Base-by-base conservation (phyloP, 192 early-diverging fungal genomes). In the Chytriomyces confervae region DNA sequence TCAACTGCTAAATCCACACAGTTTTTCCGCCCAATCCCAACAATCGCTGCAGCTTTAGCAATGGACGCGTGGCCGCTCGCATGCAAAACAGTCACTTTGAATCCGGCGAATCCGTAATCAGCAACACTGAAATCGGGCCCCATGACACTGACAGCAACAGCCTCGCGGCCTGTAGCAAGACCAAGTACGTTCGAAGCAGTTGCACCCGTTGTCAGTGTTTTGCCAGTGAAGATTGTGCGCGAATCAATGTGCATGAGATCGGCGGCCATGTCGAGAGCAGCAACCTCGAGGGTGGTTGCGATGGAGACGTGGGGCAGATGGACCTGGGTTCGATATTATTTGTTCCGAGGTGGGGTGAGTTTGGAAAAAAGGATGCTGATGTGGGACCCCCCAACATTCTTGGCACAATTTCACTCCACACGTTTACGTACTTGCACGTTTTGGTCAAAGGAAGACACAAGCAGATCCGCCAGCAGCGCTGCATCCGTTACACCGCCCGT, bases 401-500 rank as follows among this genome's bases (percentile, higher is more conserved):
- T 36, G 36, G 36, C 36, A 36, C 36, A 36, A 1, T 36, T 36
- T 36, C 24, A 36, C 29, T 36, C 29, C 36, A 36, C 36, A 36
- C 36, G 66, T 69, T 69, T 0, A 10, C 66, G 9, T 18, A 72
- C 69, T 27, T 74, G 72, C 2, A 74, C 62, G 44, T 84, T 85
- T 53, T 79, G 82, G 63, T 84, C 79, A 72, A 74, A 79, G 5
- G 49, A 44, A 16, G 78, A 69, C 9, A 69, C 77, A 6, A 82
- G 48, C 50, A 79, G 51, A 61, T 86, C 82, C 13, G 72, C 81
- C 9, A 81, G 9, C 23, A 75, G 60, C 5, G 80, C 82, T 0
- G 86, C 85, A 6, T 85, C 84, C 2, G 90, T 90, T 7, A 80
- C 80, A 0, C 90, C 90, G 6, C 90, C 90, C 1, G 84, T 88